Percentiles rank a stretch among this genome's conserved stretches.
phyloP scores from a whole-genome alignment of 2,329 filamentous ascomycete species.

The Zymoseptoria pseudotritici region DNA sequence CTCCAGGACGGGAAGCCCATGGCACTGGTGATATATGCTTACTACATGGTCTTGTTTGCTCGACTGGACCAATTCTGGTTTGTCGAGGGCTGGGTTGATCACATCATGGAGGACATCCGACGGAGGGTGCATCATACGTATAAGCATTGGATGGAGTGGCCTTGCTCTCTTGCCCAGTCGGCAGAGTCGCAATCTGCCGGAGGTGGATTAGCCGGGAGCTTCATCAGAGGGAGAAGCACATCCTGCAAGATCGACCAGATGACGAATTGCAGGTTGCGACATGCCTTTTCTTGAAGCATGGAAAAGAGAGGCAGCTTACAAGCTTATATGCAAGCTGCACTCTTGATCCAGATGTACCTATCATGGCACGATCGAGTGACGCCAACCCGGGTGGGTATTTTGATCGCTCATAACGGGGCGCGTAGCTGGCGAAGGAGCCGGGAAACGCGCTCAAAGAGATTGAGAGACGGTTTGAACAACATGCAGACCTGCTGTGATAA shows the following conservation, averaged over 20 bases:
- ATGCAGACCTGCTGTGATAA: too few relatives aligned
- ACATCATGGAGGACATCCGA: slow-evolving; percentile 10
- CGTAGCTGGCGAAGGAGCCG: too few relatives aligned
- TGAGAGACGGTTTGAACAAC: too few relatives aligned
- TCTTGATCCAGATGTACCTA: background rate
- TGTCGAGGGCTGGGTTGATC: slow-evolving; percentile 11
- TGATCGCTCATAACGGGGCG: too few relatives aligned
- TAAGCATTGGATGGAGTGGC: slow-evolving; percentile 13
- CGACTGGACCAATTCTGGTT: slow-evolving; percentile 12
- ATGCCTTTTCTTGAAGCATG: background rate
- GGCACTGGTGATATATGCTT: slow-evolving; percentile 13
- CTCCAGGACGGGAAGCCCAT: slow-evolving; percentile 10
- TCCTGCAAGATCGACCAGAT: background rate
- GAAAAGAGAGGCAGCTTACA: background rate
- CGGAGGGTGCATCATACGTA: slow-evolving; percentile 11
- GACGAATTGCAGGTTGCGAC: background rate
- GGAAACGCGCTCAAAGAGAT: too few relatives aligned
- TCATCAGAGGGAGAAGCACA: background rate
- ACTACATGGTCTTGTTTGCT: slow-evolving; percentile 9
- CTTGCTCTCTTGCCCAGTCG: background rate
- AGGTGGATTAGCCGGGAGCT: too few relatives aligned
- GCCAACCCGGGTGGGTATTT: too few relatives aligned
- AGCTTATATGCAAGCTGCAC: background rate
- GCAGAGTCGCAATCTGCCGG: background rate
- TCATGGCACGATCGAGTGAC: background rate